These are phyloP conservation scores for Smittium culicis DNA, from an alignment of 371 early-diverging fungal genomes.

Conservation along the genomic window DNA sequence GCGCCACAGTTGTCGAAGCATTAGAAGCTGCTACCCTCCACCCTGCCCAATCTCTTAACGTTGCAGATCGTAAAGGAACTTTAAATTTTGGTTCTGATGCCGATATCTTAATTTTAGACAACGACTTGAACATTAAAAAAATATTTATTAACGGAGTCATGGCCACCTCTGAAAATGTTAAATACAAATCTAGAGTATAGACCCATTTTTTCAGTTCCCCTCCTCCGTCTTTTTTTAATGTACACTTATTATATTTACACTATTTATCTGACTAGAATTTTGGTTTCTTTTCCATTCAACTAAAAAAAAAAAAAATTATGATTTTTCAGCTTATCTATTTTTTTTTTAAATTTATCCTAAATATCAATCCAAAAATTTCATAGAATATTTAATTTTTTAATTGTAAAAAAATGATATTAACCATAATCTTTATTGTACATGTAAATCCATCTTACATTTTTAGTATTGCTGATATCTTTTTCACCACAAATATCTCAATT, in stretches of 20 bases:
- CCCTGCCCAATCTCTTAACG: slow-evolving; percentile 62
- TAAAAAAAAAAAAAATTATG: neutral
- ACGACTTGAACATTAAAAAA: slow-evolving; percentile 45
- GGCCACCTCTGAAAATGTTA: slow-evolving; percentile 30
- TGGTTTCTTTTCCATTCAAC: neutral
- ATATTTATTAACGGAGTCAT: slow-evolving; percentile 63
- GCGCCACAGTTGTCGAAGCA: slow-evolving; percentile 62
- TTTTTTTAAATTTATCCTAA: neutral
- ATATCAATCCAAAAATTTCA: too few species aligned
- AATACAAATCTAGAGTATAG: slow-evolving; percentile 7
- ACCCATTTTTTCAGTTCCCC: neutral
- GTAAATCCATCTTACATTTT: too few species aligned
- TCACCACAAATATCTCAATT: too few species aligned
- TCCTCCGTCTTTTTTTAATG: neutral
- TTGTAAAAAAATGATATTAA: too few species aligned
- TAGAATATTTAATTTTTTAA: too few species aligned
- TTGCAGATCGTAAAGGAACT: slow-evolving; percentile 56
- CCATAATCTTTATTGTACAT: too few species aligned
- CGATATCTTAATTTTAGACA: slow-evolving; percentile 58
- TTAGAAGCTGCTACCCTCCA: slow-evolving; percentile 72
- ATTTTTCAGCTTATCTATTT: neutral
- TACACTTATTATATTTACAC: too few species aligned
- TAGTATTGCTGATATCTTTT: too few species aligned
- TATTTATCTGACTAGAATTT: too few species aligned
- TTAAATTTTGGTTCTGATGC: slow-evolving; percentile 64